Evolutionary conservation across 768 basidiomycete species (phyloP).

Genomic region (Lactarius vividus): DNA sequence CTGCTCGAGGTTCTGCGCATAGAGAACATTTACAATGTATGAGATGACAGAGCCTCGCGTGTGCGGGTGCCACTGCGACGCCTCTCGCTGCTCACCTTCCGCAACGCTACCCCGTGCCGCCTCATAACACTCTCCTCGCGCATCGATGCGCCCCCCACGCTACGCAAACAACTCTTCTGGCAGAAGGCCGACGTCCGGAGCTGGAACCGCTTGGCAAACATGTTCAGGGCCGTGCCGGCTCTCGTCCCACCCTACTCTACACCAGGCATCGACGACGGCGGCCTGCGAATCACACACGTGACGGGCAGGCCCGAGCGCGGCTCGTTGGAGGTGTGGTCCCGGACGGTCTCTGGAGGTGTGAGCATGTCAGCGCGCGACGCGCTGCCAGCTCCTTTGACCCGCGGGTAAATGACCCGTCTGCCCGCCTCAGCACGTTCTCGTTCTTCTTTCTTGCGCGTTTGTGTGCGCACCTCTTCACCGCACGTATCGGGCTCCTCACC

Average conservation of each 20-base stretch:
- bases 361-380: background rate
- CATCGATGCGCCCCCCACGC: slow-evolving; percentile 10
- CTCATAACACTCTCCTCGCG: slow-evolving; percentile 6
- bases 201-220: slow-evolving; percentile 6
- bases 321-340: background rate
- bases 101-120: slow-evolving; percentile 2
- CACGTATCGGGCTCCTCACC: background rate
- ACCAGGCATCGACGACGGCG: background rate
- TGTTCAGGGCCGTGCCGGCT: slow-evolving; percentile 2
- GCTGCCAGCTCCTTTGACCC: background rate
- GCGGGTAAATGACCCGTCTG: too few relatives aligned
- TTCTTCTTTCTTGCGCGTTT: slow-evolving; percentile 13
- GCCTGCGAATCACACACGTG: background rate
- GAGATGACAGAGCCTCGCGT: background rate
- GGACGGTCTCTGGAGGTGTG: background rate
- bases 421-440: background rate
- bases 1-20: slow-evolving; percentile 13
- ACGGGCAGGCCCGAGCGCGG: slow-evolving; percentile 3
- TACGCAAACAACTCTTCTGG: slow-evolving; percentile 18
- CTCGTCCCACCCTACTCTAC: slow-evolving; percentile 15
- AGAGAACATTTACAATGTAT: slow-evolving; percentile 8
- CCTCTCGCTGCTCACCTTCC: slow-evolving; percentile 15
- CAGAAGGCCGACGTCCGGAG: background rate
- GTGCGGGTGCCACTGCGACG: background rate
- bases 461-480: background rate